Conservation (phyloP, 192 early-diverging fungal species). For the Backusella morwellensis region DNA sequence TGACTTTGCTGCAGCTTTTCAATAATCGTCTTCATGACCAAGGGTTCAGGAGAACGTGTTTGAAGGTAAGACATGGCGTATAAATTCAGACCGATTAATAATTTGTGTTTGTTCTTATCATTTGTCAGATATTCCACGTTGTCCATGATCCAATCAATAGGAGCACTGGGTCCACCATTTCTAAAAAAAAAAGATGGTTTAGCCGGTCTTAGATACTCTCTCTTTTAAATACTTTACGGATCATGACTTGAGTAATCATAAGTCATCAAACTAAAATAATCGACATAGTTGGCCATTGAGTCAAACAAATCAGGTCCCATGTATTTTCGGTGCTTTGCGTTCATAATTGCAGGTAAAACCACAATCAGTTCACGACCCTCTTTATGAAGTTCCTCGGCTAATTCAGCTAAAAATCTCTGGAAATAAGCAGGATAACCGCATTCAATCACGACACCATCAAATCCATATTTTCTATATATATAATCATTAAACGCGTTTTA, state of each 20-base stretch:
- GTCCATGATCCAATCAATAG: slow-evolving; percentile 42
- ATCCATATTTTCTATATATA: slow-evolving; percentile 24
- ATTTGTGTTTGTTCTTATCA: slow-evolving; percentile 25
- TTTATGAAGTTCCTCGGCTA: slow-evolving; percentile 16
- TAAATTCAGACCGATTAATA: slow-evolving; percentile 38
- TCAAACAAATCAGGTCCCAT: slow-evolving; percentile 21
- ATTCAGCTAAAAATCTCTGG: slow-evolving; percentile 10
- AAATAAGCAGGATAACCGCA: slow-evolving; percentile 23
- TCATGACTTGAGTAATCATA: slow-evolving; percentile 36
- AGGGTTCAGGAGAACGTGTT: slow-evolving; percentile 8
- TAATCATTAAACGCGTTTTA: background rate
- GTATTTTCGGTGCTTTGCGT: slow-evolving; percentile 9
- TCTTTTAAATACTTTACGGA: background rate
- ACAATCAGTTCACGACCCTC: slow-evolving; percentile 22
- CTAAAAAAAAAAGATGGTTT: slow-evolving; percentile 5
- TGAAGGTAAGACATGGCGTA: slow-evolving; percentile 29
- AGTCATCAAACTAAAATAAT: slow-evolving; percentile 39
- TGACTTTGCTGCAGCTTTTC: background rate
- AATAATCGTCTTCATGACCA: slow-evolving; percentile 19
- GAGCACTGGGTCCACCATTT: slow-evolving; percentile 30
- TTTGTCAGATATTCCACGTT: slow-evolving; percentile 33
- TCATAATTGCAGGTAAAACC: slow-evolving; percentile 29
- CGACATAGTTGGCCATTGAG: slow-evolving; percentile 21
- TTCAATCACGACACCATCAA: slow-evolving; percentile 39
- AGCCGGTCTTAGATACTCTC: background rate